These are phyloP conservation scores for Nitzschia palea DNA, from an alignment of 108 stramenopile genomes.

Conservation along the genomic window DNA sequence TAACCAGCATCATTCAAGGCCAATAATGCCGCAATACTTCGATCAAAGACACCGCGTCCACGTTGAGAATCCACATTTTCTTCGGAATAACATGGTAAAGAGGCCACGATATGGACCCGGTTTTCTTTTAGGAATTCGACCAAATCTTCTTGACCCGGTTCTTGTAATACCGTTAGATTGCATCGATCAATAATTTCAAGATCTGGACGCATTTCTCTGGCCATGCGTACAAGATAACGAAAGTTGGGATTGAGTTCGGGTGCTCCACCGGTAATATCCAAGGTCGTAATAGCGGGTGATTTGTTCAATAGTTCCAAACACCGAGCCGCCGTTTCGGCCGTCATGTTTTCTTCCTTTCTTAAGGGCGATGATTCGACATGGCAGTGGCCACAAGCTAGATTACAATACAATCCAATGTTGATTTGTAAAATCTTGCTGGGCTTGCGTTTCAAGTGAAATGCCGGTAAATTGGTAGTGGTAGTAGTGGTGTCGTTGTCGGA, in stretches of 20 bases:
- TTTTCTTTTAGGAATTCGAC: slow-evolving; percentile 91
- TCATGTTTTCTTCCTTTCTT: slow-evolving; percentile 86
- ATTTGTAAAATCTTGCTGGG: slow-evolving; percentile 82
- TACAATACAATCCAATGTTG: slow-evolving; percentile 98
- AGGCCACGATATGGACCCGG: slow-evolving; percentile 87
- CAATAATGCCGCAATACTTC: slow-evolving; percentile 87
- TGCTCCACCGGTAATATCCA: slow-evolving; percentile 97
- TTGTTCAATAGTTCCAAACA: slow-evolving; percentile 79
- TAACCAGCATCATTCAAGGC: slow-evolving; percentile 94
- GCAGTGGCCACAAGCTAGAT: slow-evolving; percentile 93
- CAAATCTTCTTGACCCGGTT: slow-evolving; percentile 93
- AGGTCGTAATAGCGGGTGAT: slow-evolving; percentile 80
- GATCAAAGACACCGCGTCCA: slow-evolving; percentile 92
- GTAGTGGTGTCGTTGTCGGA: not conserved
- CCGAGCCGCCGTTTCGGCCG: slow-evolving; percentile 81
- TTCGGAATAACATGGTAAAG: slow-evolving; percentile 91
- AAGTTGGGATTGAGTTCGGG: slow-evolving; percentile 93
- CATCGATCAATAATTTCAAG: slow-evolving; percentile 96
- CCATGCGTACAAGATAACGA: slow-evolving; percentile 86
- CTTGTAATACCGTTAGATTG: slow-evolving; percentile 94
- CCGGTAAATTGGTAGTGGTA: not conserved
- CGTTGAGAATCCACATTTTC: slow-evolving; percentile 95
- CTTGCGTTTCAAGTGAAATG: slow-evolving; percentile 17
- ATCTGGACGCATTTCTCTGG: slow-evolving; percentile 64
- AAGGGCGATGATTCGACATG: slow-evolving; percentile 95